Percentiles rank a stretch among this genome's conserved stretches.
Evolutionary conservation across 306 rosid species (phyloP).

Genomic region (Hippophae gyantsensis): DNA sequence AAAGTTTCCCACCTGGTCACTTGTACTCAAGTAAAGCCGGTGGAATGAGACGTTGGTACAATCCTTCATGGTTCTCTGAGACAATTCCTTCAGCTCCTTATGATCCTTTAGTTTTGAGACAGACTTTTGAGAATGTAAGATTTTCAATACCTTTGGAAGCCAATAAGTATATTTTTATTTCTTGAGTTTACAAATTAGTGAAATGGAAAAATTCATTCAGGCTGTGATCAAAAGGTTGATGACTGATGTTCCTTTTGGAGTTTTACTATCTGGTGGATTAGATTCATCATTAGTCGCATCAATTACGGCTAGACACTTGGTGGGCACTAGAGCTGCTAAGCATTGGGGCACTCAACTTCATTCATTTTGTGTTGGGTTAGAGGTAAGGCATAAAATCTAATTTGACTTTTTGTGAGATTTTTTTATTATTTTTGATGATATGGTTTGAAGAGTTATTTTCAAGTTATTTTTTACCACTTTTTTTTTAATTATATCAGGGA

Average conservation of each 20-base stretch:
- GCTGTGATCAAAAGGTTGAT: slow-evolving; percentile 87
- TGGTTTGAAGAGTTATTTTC: too few species aligned
- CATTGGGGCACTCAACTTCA: slow-evolving; percentile 95
- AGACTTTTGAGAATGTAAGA: slow-evolving; percentile 63
- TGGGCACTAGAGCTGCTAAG: slow-evolving; percentile 74
- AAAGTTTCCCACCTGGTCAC: slow-evolving; percentile 88
- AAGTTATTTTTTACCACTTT: too few species aligned
- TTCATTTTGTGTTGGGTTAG: slow-evolving; percentile 88
- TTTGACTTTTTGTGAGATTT: not conserved
- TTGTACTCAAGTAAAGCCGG: slow-evolving; percentile 81
- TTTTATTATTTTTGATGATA: not conserved
- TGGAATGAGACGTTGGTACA: slow-evolving; percentile 76
- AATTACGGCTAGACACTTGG: slow-evolving; percentile 79
- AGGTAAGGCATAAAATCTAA: slow-evolving; percentile 30
- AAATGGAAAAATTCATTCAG: slow-evolving; percentile 29
- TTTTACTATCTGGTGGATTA: slow-evolving; percentile 85
- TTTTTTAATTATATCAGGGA: slow-evolving; percentile 41
- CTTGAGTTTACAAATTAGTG: slow-evolving; percentile 1
- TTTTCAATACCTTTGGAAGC: not conserved
- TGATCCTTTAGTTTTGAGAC: slow-evolving; percentile 73
- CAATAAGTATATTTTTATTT: not conserved
- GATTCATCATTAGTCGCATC: slow-evolving; percentile 96
- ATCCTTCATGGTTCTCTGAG: slow-evolving; percentile 89
- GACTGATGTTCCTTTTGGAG: slow-evolving; percentile 99
- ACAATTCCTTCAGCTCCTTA: slow-evolving; percentile 71